Evolutionary conservation across 164 flowering plant species (phyloP), one percentile per base, ranked within the genome.

Genomic region (Magnolia kwangsiensis): DNA sequence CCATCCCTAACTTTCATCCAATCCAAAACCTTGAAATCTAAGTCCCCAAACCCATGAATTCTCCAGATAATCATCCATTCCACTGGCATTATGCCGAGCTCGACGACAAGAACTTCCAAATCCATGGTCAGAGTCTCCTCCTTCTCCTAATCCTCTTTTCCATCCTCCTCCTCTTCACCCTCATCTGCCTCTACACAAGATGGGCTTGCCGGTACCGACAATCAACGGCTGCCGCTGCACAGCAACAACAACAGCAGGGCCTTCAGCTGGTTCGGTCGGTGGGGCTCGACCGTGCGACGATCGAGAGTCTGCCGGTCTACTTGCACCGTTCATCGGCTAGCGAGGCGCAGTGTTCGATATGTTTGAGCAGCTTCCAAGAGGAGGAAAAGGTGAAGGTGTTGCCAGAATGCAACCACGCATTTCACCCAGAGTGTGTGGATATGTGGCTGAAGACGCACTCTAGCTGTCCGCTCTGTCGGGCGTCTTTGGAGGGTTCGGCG

Each of bases 391-490:
- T 94, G 1, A 92, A 90, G 82, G 82, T 90, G 9, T 77, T 94
- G 86, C 97, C 97, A 1, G 67, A 18, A 3, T 92, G 98, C 74
- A 55, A 67, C n/a, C 98, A 94, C 67, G 69, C 77, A 50, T 94
- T 83, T 72, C 98, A 92, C 74, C 83, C 88, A 0, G 89, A 86
- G 50, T 94, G 98, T 64, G 88, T 94, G 0, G 98, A 94, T 67
- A 68, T 55, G 82, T 94, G 98, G 98, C 90, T 94, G 64, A 59
- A 37, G 1, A 63, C 84, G 67, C 90, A 88, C 16, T 83, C 97
- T 20, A 92, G 85, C 76, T 94, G 98, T 79, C 98, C 98, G 0
- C 86, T 94, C 20, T 94, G 98, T 49, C 78, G 98, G 14, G 82
- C 89, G 51, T 84, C 88, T n/a, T 82, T 90, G 24, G 67, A 23